Conservation (phyloP, 139 green algal species). For the Chlorella sp. region DNA sequence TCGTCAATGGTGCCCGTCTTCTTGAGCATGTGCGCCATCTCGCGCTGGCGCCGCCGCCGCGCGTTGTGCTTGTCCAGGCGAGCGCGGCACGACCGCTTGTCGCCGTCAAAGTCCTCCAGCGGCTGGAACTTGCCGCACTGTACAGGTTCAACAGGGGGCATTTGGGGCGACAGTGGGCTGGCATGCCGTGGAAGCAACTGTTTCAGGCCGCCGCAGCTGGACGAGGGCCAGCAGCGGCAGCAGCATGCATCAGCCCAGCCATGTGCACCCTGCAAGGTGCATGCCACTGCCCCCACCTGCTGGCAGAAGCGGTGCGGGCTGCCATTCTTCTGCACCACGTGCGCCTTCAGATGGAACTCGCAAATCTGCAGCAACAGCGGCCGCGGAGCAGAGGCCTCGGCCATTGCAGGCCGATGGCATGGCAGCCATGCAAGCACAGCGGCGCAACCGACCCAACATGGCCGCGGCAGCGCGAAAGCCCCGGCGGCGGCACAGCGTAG, state of each 20-base stretch:
- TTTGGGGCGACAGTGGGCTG: too few species aligned
- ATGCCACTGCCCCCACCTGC: background rate
- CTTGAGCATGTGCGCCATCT: constrained; percentile 50
- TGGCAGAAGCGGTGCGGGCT: constrained; percentile 49
- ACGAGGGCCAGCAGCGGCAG: background rate
- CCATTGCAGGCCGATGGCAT: background rate
- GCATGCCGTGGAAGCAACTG: too few species aligned
- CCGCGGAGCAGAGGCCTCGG: background rate
- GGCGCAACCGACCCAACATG: too few species aligned
- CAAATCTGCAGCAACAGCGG: constrained; percentile 56
- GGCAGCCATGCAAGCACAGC: too few species aligned
- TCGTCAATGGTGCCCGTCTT: constrained; percentile 41
- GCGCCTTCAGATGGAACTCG: constrained; percentile 72
- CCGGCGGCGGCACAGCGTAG: too few species aligned
- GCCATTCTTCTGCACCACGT: constrained; percentile 30
- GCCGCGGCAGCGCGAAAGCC: too few species aligned
- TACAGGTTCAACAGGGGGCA: too few species aligned
- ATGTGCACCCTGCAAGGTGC: too few species aligned
- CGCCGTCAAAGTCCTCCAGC: constrained; percentile 51
- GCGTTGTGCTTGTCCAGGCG: constrained; percentile 77
- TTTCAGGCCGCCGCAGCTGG: too few species aligned
- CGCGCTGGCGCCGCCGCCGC: constrained; percentile 52
- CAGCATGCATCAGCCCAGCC: too few species aligned
- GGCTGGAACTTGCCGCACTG: constrained; percentile 51
- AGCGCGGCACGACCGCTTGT: constrained; percentile 53